A percentile compares a stretch with the other conserved stretches of the same genome.
These are phyloP conservation scores for Phoenix dactylifera DNA, from an alignment of 176 grass and related monocot genomes.

Conservation along the genomic window DNA sequence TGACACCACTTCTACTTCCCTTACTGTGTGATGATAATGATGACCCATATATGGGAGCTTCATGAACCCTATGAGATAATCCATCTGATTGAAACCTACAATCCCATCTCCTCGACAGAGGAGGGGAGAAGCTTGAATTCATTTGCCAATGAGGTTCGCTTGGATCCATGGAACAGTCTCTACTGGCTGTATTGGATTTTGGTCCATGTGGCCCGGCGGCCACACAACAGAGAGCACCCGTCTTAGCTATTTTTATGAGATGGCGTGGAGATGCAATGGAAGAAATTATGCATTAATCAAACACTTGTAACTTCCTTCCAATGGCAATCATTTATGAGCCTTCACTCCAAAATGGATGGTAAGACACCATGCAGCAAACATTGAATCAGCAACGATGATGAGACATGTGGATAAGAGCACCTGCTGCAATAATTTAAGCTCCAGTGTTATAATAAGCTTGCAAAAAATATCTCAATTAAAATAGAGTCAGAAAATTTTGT, in stretches of 20 bases:
- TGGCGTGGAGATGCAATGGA: slow-evolving; percentile 24
- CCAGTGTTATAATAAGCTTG: too few relatives aligned
- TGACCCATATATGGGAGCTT: slow-evolving; percentile 35
- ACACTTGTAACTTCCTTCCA: background rate
- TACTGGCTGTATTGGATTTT: slow-evolving; percentile 53
- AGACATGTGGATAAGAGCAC: too few relatives aligned
- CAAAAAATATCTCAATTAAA: too few relatives aligned
- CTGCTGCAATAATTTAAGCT: too few relatives aligned
- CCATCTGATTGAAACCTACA: slow-evolving; percentile 52
- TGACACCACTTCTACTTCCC: slow-evolving; percentile 48
- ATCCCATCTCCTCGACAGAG: slow-evolving; percentile 56
- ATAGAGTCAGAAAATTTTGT: too few relatives aligned
- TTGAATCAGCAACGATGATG: background rate
- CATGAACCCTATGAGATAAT: slow-evolving; percentile 45
- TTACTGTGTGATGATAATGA: slow-evolving; percentile 62
- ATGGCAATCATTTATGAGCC: background rate
- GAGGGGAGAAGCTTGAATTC: slow-evolving; percentile 95
- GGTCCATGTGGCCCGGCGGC: slow-evolving; percentile 96
- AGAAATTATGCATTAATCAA: background rate
- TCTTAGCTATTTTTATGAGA: slow-evolving; percentile 58
- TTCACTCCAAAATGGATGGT: background rate
- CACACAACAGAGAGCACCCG: slow-evolving; percentile 97
- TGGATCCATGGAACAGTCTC: slow-evolving; percentile 82
- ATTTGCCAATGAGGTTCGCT: slow-evolving; percentile 70
- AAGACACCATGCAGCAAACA: background rate